Evolutionary conservation across 2,329 filamentous ascomycete genomes (phyloP).

Genomic region (Alternaria triticimaculans): DNA sequence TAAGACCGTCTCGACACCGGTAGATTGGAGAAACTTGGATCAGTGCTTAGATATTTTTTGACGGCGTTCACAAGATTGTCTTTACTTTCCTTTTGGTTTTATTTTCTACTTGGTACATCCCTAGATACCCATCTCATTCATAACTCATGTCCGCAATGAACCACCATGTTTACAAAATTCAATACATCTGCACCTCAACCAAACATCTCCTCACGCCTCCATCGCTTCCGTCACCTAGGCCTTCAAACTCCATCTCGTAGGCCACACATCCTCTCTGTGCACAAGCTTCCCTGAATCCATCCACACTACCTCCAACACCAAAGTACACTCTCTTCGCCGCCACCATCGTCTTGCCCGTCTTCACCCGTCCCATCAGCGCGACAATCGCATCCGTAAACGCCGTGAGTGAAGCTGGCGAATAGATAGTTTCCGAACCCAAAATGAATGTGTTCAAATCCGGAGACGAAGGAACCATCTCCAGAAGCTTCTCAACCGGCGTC

Average conservation of each 20-base stretch:
- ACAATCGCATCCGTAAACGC: conserved; percentile 73
- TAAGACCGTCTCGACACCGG: background rate
- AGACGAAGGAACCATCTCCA: conserved; percentile 60
- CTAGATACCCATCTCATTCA: conserved; percentile 9
- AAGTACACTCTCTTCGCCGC: conserved; percentile 84
- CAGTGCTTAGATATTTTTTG: background rate
- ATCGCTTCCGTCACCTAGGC: conserved; percentile 47
- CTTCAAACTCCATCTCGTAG: conserved; percentile 58
- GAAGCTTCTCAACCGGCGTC: conserved; percentile 64
- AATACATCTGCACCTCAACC: conserved; percentile 54
- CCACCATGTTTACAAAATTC: background rate
- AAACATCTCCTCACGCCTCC: conserved; percentile 56
- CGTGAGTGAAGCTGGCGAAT: conserved; percentile 73
- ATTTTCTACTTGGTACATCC: background rate
- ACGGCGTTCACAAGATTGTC: background rate
- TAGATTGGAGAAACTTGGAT: background rate
- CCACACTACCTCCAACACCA: conserved; percentile 81
- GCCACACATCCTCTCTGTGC: conserved; percentile 52
- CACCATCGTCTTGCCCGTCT: conserved; percentile 67
- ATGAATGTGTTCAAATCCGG: conserved; percentile 56
- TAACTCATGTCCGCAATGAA: background rate
- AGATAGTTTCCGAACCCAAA: conserved; percentile 82
- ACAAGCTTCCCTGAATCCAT: conserved; percentile 68
- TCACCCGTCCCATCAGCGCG: conserved; percentile 60
- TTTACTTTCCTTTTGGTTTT: background rate